Evolutionary conservation across 2,329 filamentous ascomycete species (phyloP).

Genomic region (Aciculosporium take): DNA sequence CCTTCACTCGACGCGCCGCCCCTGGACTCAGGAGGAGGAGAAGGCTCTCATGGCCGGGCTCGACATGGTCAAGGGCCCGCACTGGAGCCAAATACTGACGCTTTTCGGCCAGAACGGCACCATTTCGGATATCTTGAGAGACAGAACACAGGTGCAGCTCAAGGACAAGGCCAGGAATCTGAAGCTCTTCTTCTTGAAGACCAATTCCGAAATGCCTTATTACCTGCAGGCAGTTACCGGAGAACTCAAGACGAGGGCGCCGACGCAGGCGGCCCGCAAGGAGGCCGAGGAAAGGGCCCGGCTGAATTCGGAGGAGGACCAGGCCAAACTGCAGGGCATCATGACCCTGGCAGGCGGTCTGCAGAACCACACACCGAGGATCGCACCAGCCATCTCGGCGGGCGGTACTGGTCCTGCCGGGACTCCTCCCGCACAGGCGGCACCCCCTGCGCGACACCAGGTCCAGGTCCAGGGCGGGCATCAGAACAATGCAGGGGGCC

Average conservation of each 20-base stretch:
- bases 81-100: conserved; percentile 83
- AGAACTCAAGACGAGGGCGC: conserved; percentile 73
- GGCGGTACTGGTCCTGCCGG: conserved; percentile 19
- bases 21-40: conserved; percentile 82
- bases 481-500: not conserved
- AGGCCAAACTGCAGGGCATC: conserved; percentile 45
- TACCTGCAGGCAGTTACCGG: conserved; percentile 80
- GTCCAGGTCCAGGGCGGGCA: not conserved
- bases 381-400: conserved; percentile 12
- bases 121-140: conserved; percentile 70
- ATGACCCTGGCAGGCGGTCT: conserved; percentile 39
- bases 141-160: conserved; percentile 78
- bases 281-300: conserved; percentile 51
- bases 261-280: conserved; percentile 55
- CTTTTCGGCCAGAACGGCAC: conserved; percentile 71
- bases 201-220: conserved; percentile 77
- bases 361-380: conserved; percentile 25
- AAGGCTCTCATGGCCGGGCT: conserved; percentile 80
- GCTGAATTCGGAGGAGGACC: conserved; percentile 43
- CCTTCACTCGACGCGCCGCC: conserved; percentile 50
- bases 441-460: conserved; percentile 7
- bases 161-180: conserved; percentile 87
- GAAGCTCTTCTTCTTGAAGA: conserved; percentile 85
- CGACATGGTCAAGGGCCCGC: conserved; percentile 76
- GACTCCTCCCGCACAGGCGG: conserved; percentile 12